Base-by-base conservation (phyloP, 805 yeast species). In the Ogataea nitratoaversa region DNA sequence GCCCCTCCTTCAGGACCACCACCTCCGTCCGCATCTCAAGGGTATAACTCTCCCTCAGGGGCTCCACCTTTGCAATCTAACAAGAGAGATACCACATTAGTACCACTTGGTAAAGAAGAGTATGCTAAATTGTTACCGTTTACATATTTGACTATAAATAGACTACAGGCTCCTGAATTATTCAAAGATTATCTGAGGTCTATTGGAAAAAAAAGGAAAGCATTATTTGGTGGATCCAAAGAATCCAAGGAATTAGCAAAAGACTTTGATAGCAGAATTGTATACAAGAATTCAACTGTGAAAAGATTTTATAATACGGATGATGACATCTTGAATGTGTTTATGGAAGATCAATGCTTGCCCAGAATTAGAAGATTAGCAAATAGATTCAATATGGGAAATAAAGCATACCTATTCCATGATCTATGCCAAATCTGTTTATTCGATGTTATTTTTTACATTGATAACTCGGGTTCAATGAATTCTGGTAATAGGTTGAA, bases 401-500 rank as follows among this genome's bases (percentile, higher is more conserved):
- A 34, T 7, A 49, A 51, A 36, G 58, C 52, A 34, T 52, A 44
- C 34, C 38, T 49, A 14, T 50, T 54, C 17, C 46, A 54, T 36
- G 58, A 54, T 33, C 31, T 54, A 12, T 40, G 50, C 19, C 58
- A 53, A 36, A 34, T 53, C 22, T 52, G 55, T 33, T 30, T 53
- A 16, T 53, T 50, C 36, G 46, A 53, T 30, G 29, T 53, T 22
- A 23, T 36, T n/a, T 49, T 53, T 20, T 52, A 50, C 32, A 41
- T 53, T 22, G 58, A 53, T 38, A 53, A 53, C 30, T 53, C 58
- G 1, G 55, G 55, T 11, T 52, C 56, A 9, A 53, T 53, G 58
- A 19, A 32, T 12, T 14, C 41, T 4, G 53, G 52, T 19, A 43
- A 38, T 13, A 45, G 56, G 36, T 41, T 50, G 19, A 38, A 41